Evolutionary conservation across 306 rosid genomes (phyloP).

Genomic region (Pyrus pyrifolia): DNA sequence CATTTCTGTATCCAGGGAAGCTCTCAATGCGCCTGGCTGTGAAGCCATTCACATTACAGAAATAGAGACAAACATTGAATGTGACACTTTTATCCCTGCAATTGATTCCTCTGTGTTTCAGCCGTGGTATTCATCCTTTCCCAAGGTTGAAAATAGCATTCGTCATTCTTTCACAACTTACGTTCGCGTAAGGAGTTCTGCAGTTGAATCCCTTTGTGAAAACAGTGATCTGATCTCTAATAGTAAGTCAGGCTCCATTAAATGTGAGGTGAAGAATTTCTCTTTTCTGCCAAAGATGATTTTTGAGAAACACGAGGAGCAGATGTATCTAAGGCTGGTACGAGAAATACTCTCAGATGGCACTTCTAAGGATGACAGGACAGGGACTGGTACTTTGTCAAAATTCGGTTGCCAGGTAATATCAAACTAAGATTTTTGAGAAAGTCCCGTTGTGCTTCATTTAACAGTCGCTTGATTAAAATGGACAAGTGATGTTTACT

Average conservation of each 20-base stretch:
- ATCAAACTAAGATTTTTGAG: slow-evolving; percentile 6
- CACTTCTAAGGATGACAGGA: slow-evolving; percentile 74
- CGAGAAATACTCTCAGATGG: slow-evolving; percentile 81
- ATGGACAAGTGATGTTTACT: not conserved
- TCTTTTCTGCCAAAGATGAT: slow-evolving; percentile 81
- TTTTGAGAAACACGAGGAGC: slow-evolving; percentile 83
- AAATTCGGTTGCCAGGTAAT: slow-evolving; percentile 91
- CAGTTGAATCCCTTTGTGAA: slow-evolving; percentile 35
- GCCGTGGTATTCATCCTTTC: slow-evolving; percentile 90
- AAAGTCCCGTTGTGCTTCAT: slow-evolving; percentile 12
- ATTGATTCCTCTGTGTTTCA: slow-evolving; percentile 70
- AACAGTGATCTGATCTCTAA: slow-evolving; percentile 31
- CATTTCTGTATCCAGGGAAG: slow-evolving; percentile 55
- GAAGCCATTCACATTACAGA: slow-evolving; percentile 90
- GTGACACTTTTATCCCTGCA: slow-evolving; percentile 72
- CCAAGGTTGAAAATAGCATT: slow-evolving; percentile 58
- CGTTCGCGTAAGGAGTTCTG: slow-evolving; percentile 73
- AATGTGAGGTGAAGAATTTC: slow-evolving; percentile 63
- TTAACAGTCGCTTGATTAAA: not conserved
- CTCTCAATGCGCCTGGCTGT: slow-evolving; percentile 80
- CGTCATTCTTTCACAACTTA: slow-evolving; percentile 69
- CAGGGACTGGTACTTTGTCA: slow-evolving; percentile 94
- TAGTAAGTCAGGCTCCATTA: slow-evolving; percentile 26
- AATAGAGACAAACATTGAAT: slow-evolving; percentile 62
- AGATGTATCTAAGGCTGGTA: slow-evolving; percentile 64